Conservation (phyloP, 2,329 filamentous ascomycete species). For the Fusarium oxysporum region DNA sequence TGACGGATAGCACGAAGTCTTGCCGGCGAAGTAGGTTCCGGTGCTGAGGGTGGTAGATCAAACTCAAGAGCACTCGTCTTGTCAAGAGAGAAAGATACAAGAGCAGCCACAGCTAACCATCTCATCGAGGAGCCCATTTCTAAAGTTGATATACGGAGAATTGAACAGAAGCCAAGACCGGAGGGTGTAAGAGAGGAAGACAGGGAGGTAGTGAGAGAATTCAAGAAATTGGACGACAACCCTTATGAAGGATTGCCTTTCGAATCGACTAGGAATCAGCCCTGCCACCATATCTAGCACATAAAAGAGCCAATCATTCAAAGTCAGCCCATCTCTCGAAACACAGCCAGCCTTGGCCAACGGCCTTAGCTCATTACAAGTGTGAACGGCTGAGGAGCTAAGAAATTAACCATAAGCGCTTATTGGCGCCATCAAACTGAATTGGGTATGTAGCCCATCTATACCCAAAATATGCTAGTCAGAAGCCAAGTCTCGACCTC, state of each 20-base stretch:
- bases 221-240: not conserved
- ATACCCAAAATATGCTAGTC: not conserved
- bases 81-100: conserved; percentile 13
- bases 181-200: not conserved
- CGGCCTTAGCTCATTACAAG: conserved; percentile 1
- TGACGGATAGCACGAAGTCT: conserved; percentile 1
- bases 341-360: conserved; percentile 6
- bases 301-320: conserved; percentile 5
- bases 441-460: not conserved
- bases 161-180: not conserved
- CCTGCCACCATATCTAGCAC: not conserved
- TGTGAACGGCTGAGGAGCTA: conserved; percentile 5
- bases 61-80: conserved; percentile 16
- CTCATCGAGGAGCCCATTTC: conserved; percentile 24
- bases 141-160: not conserved
- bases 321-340: conserved; percentile 8
- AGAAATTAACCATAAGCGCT: conserved; percentile 5
- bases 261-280: conserved; percentile 8
- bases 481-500: not conserved
- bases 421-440: conserved; percentile 2
- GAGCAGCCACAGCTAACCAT: conserved; percentile 17
- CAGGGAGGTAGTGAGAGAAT: not conserved
- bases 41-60: conserved; percentile 22
- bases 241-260: not conserved
- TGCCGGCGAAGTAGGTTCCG: conserved; percentile 19